phyloP scores from a whole-genome alignment of 2,329 filamentous ascomycete species.

The Aquanectria penicillioides region DNA sequence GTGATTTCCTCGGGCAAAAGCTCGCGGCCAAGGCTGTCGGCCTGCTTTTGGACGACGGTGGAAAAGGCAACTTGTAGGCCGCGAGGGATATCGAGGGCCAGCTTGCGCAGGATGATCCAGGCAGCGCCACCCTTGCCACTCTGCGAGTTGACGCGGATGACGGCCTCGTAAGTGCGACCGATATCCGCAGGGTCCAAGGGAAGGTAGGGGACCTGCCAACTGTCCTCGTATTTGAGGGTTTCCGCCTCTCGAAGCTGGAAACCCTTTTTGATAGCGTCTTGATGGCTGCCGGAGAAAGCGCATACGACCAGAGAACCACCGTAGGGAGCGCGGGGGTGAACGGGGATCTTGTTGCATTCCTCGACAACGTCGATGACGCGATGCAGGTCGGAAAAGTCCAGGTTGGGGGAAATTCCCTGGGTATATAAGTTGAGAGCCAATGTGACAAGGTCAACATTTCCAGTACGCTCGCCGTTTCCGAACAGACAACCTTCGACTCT shows the following conservation, averaged over 20 bases:
- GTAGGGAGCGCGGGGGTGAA: constrained; percentile 90
- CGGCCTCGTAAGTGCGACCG: constrained; percentile 95
- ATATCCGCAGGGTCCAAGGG: constrained; percentile 94
- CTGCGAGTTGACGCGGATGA: constrained; percentile 98
- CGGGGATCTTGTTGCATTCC: constrained; percentile 92
- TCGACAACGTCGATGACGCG: constrained; percentile 90
- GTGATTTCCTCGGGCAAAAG: constrained; percentile 86
- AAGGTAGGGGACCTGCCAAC: constrained; percentile 90
- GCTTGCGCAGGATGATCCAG: constrained; percentile 90
- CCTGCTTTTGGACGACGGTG: constrained; percentile 82
- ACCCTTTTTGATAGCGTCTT: constrained; percentile 96
- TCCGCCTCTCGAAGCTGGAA: constrained; percentile 76
- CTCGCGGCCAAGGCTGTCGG: constrained; percentile 85
- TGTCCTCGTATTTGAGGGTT: constrained; percentile 68
- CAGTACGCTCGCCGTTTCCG: constrained; percentile 94
- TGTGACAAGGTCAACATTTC: constrained; percentile 95
- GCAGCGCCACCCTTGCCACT: constrained; percentile 94
- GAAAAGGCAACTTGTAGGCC: constrained; percentile 93
- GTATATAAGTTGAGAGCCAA: constrained; percentile 95
- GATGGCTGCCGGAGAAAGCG: constrained; percentile 91
- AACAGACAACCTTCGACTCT: constrained; percentile 92
- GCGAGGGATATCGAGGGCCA: constrained; percentile 91
- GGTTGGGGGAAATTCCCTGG: constrained; percentile 83
- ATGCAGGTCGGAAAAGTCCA: constrained; percentile 93
- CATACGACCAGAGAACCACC: constrained; percentile 91